Evolutionary conservation across 2,329 filamentous ascomycete genomes (phyloP), one percentile per base, ranked within the genome.

Genomic region (Macrophomina pseudophaseolina): DNA sequence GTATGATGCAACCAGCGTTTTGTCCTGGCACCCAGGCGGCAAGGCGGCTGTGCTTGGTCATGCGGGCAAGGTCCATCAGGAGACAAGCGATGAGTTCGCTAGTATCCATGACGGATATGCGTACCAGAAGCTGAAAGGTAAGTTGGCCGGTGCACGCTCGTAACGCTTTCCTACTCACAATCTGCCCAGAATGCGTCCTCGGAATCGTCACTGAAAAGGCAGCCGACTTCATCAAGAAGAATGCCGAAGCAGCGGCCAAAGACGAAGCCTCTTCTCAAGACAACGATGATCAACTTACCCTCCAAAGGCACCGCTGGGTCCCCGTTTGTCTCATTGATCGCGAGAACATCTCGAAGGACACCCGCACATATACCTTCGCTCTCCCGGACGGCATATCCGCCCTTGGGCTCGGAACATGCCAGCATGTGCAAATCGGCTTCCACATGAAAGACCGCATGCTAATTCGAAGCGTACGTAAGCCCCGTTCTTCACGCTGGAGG

Each of bases 381-480:
- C 77, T 85, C 1, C 81, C 82, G 0, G 71, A 76, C 0, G 72
- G 70, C 23, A 75, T 76, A 40, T 74, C 77, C n/a, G 74, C 79
- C 6, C 77, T 86, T 0, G 83, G 84, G 0, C 72, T 86, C 0
- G 78, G 78, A 16, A 86, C 82, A 0, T 83, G 84, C 64, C 83
- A 87, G 70, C 84, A 87, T 69, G 73, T 87, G 28, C 79, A 85
- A 64, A 68, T 86, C 8, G 85, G 84, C 2, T 85, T 86, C 70
- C 84, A 87, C 67, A 76, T 86, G 67, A 71, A 76, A 49, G 84
- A 86, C 69, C 78, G 80, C 60, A 83, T 86, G 76, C 75, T 86
- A 11, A 78, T 85, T 12, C 80, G 84, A 1, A 77, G 78, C 0
- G 23, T 23, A 2, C 23, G 23, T 23, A 23, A 23, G 23, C 23